Conservation (phyloP, 2,329 filamentous ascomycete species). For the Apiospora saccharicola region DNA sequence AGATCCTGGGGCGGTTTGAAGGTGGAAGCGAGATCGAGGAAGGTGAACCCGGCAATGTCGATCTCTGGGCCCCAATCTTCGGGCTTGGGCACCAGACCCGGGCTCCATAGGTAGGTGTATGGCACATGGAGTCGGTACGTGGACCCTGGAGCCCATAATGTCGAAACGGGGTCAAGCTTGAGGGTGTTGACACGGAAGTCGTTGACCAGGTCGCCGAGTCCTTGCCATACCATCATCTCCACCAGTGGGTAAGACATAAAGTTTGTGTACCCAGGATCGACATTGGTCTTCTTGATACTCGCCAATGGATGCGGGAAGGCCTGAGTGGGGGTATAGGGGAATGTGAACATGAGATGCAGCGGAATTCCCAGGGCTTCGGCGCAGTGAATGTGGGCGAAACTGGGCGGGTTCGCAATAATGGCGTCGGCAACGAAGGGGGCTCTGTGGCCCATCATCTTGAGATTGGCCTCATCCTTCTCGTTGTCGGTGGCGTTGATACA, state of each 20-base stretch:
- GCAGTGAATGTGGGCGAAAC: conserved; percentile 80
- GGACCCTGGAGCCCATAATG: conserved; percentile 78
- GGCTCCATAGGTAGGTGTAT: conserved; percentile 77
- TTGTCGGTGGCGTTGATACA: conserved; percentile 79
- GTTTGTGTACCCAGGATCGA: conserved; percentile 77
- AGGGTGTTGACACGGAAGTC: conserved; percentile 74
- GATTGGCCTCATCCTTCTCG: conserved; percentile 65
- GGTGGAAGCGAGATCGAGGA: conserved; percentile 71
- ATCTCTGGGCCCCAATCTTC: conserved; percentile 74
- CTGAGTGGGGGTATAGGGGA: conserved; percentile 79
- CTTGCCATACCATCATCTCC: conserved; percentile 92
- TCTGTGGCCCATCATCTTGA: conserved; percentile 70
- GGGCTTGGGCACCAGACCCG: conserved; percentile 70
- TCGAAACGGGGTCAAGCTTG: conserved; percentile 76
- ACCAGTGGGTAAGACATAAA: conserved; percentile 83
- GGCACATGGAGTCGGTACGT: conserved; percentile 78
- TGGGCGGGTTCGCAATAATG: conserved; percentile 87
- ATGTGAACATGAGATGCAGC: conserved; percentile 88
- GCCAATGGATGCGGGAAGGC: conserved; percentile 81
- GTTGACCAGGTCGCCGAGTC: conserved; percentile 81
- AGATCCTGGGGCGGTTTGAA: conserved; percentile 66
- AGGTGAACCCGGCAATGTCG: conserved; percentile 80
- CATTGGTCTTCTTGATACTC: conserved; percentile 75
- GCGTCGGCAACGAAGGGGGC: conserved; percentile 73
- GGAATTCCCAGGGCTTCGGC: conserved; percentile 81